These are phyloP conservation scores for Auriscalpium microsporum DNA, from an alignment of 768 basidiomycete species.

Conservation along the genomic window DNA sequence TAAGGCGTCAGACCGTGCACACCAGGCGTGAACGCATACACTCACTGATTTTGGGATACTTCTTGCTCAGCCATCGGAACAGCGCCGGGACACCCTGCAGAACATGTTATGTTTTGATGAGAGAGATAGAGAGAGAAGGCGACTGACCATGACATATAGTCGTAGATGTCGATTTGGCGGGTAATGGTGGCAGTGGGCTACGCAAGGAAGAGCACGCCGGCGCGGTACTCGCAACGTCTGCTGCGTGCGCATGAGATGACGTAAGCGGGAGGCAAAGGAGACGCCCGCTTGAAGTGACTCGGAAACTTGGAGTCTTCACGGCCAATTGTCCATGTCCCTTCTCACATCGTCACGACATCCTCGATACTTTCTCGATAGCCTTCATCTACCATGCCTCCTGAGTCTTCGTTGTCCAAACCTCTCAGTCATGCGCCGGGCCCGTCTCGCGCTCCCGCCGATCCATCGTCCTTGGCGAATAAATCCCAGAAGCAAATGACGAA, in stretches of 20 bases:
- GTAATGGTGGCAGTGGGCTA: no score
- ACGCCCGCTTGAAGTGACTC: not conserved
- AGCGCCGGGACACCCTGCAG: conserved; percentile 91
- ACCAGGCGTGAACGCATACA: conserved; percentile 7
- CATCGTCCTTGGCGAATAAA: conserved; percentile 1
- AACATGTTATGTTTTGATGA: no score
- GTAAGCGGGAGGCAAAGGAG: not conserved
- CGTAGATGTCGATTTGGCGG: no score
- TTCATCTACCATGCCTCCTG: not conserved
- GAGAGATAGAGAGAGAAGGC: no score
- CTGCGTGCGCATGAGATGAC: not conserved
- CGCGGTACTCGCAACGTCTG: not conserved
- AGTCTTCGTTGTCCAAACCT: not conserved
- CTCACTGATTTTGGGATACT: conserved; percentile 94
- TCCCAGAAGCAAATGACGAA: conserved; percentile 27
- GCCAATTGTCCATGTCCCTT: not conserved
- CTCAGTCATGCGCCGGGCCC: not conserved
- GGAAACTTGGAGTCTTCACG: not conserved
- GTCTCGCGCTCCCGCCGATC: no score
- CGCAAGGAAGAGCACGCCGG: no score
- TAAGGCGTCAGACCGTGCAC: not conserved
- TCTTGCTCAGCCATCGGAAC: conserved; percentile 97
- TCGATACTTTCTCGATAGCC: not conserved
- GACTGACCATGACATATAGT: no score
- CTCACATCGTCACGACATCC: not conserved